Evolutionary conservation across 148 eudicot genomes (phyloP).

Genomic region (Camellia japonica): DNA sequence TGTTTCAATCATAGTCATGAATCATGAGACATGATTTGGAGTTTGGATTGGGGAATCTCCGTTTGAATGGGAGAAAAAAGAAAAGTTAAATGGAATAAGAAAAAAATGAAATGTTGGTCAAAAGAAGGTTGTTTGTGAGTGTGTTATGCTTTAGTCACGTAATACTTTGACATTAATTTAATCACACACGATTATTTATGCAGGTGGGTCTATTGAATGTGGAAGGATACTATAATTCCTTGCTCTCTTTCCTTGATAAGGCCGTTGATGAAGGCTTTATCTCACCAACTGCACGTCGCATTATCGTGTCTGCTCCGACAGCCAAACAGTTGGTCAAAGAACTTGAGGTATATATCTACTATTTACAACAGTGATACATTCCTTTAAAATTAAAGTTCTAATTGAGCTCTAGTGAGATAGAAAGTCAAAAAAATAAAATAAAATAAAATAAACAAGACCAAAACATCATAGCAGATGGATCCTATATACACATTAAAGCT

Average conservation of each 20-base stretch:
- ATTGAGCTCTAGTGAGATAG: background rate
- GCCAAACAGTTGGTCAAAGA: conserved; percentile 72
- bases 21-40: conserved; percentile 17
- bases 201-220: conserved; percentile 96
- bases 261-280: conserved; percentile 99
- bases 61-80: conserved; percentile 19
- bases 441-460: too few relatives aligned
- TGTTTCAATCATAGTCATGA: conserved; percentile 9
- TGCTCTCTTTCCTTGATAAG: conserved; percentile 84
- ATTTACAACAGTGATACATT: background rate
- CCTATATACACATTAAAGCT: too few relatives aligned
- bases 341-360: conserved; percentile 68
- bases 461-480: too few relatives aligned
- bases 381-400: background rate
- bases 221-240: conserved; percentile 84
- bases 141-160: conserved; percentile 2
- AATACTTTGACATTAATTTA: conserved; percentile 4
- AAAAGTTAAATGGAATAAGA: background rate
- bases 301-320: conserved; percentile 86
- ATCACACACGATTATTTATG: conserved; percentile 7
- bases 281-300: conserved; percentile 76
- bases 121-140: conserved; percentile 14
- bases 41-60: conserved; percentile 16
- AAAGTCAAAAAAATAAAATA: conserved; percentile 31
- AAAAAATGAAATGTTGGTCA: conserved; percentile 21